These are phyloP conservation scores for Alectoria sarmentosa DNA, from an alignment of 495 filamentous ascomycete genomes.

Conservation along the genomic window DNA sequence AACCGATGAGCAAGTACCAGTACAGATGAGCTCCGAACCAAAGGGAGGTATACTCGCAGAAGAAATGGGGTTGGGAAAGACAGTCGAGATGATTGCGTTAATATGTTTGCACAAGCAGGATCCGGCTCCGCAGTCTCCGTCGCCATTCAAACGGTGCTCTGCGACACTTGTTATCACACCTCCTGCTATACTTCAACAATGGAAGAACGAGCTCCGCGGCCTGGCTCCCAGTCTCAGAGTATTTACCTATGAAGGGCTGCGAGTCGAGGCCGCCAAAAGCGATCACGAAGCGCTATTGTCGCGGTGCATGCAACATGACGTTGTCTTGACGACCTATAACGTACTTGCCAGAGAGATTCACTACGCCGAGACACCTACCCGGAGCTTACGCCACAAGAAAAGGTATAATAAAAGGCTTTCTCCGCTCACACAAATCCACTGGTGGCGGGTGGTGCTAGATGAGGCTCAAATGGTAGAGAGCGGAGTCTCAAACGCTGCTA, in stretches of 20 bases:
- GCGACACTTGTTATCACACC: slow-evolving; percentile 89
- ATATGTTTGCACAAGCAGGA: slow-evolving; percentile 55
- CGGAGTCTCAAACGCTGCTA: slow-evolving; percentile 75
- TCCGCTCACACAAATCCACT: slow-evolving; percentile 69
- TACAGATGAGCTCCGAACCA: slow-evolving; percentile 32
- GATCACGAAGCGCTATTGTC: slow-evolving; percentile 42
- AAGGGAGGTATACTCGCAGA: slow-evolving; percentile 72
- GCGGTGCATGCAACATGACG: slow-evolving; percentile 52
- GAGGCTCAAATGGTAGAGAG: slow-evolving; percentile 95
- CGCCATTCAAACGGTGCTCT: slow-evolving; percentile 38
- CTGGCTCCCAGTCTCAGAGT: slow-evolving; percentile 60
- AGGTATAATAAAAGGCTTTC: slow-evolving; percentile 61
- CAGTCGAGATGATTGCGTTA: slow-evolving; percentile 77
- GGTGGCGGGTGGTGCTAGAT: slow-evolving; percentile 92
- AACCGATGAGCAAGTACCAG: slow-evolving; percentile 43
- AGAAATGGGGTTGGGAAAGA: slow-evolving; percentile 97
- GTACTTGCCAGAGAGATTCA: slow-evolving; percentile 73
- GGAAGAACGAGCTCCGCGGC: slow-evolving; percentile 67
- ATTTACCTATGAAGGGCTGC: slow-evolving; percentile 44
- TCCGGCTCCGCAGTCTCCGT: slow-evolving; percentile 24
- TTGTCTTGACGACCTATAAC: slow-evolving; percentile 79
- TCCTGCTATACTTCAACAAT: slow-evolving; percentile 73
- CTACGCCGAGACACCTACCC: slow-evolving; percentile 57
- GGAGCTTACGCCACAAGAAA: slow-evolving; percentile 58
- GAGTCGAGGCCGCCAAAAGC: slow-evolving; percentile 34